phyloP scores from a whole-genome alignment of 371 early-diverging fungal genomes.

The Circinella minor region DNA sequence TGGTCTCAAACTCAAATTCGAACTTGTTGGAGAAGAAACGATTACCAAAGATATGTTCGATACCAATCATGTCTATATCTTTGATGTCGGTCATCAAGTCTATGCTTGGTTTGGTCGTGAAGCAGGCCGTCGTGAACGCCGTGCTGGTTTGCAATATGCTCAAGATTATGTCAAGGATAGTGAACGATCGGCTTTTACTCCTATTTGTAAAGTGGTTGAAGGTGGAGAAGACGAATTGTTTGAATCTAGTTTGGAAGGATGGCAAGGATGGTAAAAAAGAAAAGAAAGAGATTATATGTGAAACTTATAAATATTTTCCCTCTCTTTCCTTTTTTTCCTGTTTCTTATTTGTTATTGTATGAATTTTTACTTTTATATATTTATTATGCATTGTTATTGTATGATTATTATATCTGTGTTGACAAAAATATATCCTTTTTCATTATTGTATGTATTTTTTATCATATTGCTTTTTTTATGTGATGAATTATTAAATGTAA shows the following conservation, averaged over 20 bases:
- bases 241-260: slow-evolving; percentile 51
- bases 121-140: slow-evolving; percentile 65
- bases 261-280: slow-evolving; percentile 52
- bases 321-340: background rate
- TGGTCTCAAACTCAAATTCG: slow-evolving; percentile 41
- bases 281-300: background rate
- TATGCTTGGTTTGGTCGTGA: slow-evolving; percentile 69
- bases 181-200: slow-evolving; percentile 58
- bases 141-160: slow-evolving; percentile 63
- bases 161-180: slow-evolving; percentile 60
- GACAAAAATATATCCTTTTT: background rate
- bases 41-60: slow-evolving; percentile 57
- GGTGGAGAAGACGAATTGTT: slow-evolving; percentile 68
- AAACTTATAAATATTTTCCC: too few relatives aligned
- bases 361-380: background rate
- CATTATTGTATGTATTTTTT: background rate
- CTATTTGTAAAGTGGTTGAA: slow-evolving; percentile 72
- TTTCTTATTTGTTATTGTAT: background rate
- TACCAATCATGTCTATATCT: slow-evolving; percentile 62
- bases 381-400: background rate
- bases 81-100: slow-evolving; percentile 65
- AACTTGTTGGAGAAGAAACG: slow-evolving; percentile 51
- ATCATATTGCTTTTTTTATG: background rate
- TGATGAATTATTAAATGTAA: too few relatives aligned
- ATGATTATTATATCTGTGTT: background rate